These are phyloP conservation scores for Mycena rebaudengoi DNA, from an alignment of 768 basidiomycete genomes.

Conservation along the genomic window DNA sequence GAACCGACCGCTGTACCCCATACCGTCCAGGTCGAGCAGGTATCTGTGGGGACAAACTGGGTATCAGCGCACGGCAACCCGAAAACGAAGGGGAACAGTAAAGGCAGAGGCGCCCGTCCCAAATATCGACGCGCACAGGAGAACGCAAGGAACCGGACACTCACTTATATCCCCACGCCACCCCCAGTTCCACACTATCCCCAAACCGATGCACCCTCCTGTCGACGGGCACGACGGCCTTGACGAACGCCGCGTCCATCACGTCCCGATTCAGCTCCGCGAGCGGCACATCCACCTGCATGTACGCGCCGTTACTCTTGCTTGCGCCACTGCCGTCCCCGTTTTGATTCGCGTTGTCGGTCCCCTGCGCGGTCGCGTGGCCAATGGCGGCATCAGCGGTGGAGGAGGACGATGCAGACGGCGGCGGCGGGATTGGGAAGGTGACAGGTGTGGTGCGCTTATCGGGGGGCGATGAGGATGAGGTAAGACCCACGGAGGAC, in stretches of 20 bases:
- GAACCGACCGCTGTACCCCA: slow-evolving; percentile 93
- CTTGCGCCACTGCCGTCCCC: too few relatives aligned
- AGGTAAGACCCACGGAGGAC: slow-evolving; percentile 56
- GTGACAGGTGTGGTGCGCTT: slow-evolving; percentile 20
- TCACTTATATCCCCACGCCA: slow-evolving; percentile 90
- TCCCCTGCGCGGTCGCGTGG: neutral
- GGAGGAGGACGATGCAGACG: slow-evolving; percentile 73
- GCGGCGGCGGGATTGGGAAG: slow-evolving; percentile 21
- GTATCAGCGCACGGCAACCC: neutral
- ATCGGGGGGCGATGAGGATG: neutral
- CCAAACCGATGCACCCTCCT: slow-evolving; percentile 74
- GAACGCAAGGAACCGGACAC: neutral
- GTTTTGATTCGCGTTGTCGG: too few relatives aligned
- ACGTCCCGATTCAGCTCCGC: slow-evolving; percentile 75
- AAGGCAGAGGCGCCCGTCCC: too few relatives aligned
- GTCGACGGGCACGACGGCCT: slow-evolving; percentile 72
- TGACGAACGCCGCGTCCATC: slow-evolving; percentile 91
- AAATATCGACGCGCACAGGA: too few relatives aligned
- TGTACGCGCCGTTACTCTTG: slow-evolving; percentile 52
- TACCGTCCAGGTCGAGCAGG: slow-evolving; percentile 91
- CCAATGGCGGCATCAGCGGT: slow-evolving; percentile 61
- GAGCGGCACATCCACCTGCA: slow-evolving; percentile 68
- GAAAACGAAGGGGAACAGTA: too few relatives aligned
- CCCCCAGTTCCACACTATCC: slow-evolving; percentile 80
- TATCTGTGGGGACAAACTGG: slow-evolving; percentile 58